These are phyloP conservation scores for Zoysia matrella DNA, from an alignment of 202 grass and related monocot species.

Conservation along the genomic window DNA sequence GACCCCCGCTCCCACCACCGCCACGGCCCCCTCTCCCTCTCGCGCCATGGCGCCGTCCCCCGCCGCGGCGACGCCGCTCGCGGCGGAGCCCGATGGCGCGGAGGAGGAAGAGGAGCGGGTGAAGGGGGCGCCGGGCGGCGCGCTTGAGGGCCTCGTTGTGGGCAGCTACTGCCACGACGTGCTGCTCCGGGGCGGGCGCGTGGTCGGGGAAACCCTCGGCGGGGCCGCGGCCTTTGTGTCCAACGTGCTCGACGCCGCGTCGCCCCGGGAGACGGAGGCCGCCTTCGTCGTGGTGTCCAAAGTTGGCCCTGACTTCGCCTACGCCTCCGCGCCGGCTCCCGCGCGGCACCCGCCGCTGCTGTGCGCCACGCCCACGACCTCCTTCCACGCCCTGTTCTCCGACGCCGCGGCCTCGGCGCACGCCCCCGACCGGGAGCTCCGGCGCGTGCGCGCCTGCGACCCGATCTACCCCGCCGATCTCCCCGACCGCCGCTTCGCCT, in stretches of 20 bases:
- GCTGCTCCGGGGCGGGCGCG: slow-evolving; percentile 61
- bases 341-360: slow-evolving; percentile 48
- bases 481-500: slow-evolving; percentile 59
- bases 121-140: background rate
- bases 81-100: slow-evolving; percentile 18
- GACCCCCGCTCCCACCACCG: background rate
- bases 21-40: slow-evolving; percentile 9
- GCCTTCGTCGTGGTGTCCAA: slow-evolving; percentile 67
- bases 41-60: slow-evolving; percentile 36
- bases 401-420: slow-evolving; percentile 45
- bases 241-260: slow-evolving; percentile 77
- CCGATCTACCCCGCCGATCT: slow-evolving; percentile 78
- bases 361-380: slow-evolving; percentile 63
- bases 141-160: slow-evolving; percentile 59
- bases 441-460: slow-evolving; percentile 68
- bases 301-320: slow-evolving; percentile 76
- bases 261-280: slow-evolving; percentile 38
- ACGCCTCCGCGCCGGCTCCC: slow-evolving; percentile 54
- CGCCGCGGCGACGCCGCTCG: slow-evolving; percentile 36
- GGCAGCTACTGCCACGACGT: slow-evolving; percentile 99
- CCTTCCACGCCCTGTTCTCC: slow-evolving; percentile 87
- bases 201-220: slow-evolving; percentile 78
- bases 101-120: background rate
- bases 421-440: slow-evolving; percentile 71
- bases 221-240: slow-evolving; percentile 88